These are phyloP conservation scores for Aureobasidium musti DNA, from an alignment of 2,329 filamentous ascomycete species.

Conservation along the genomic window DNA sequence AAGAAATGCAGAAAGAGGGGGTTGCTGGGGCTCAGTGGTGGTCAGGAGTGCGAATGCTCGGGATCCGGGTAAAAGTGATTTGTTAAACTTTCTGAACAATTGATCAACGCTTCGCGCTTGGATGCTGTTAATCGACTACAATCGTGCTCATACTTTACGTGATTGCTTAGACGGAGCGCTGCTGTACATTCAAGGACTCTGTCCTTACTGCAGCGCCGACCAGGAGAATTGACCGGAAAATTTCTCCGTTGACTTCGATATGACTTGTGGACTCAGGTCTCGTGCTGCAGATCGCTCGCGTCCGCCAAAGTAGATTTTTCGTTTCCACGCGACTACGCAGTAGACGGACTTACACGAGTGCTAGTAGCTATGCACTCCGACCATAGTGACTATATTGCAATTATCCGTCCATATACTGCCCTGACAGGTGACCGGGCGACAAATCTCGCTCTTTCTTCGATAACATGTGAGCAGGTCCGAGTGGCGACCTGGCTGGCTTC, in stretches of 20 bases:
- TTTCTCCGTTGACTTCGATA: background rate
- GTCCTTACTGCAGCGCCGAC: background rate
- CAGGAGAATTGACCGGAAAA: background rate
- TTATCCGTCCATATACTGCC: background rate
- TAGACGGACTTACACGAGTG: background rate
- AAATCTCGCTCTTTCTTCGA: background rate
- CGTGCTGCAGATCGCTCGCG: background rate
- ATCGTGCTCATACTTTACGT: too few species aligned
- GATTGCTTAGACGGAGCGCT: background rate
- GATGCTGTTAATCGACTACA: constrained; percentile 1
- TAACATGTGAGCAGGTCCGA: background rate
- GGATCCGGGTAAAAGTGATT: constrained; percentile 2
- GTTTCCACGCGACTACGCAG: background rate
- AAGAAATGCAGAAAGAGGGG: background rate
- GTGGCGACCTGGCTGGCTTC: background rate
- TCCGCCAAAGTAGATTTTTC: background rate
- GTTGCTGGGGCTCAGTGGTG: background rate
- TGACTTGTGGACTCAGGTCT: too few species aligned
- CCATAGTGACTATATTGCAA: background rate
- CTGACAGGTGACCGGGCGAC: background rate
- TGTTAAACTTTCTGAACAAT: constrained; percentile 4
- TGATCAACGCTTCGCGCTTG: constrained; percentile 8
- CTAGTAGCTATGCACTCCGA: constrained; percentile 1
- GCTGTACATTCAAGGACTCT: background rate
- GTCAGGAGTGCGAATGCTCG: background rate